Conservation (phyloP, 305 asterid species). For the Fraxinus xanthoxyloides region DNA sequence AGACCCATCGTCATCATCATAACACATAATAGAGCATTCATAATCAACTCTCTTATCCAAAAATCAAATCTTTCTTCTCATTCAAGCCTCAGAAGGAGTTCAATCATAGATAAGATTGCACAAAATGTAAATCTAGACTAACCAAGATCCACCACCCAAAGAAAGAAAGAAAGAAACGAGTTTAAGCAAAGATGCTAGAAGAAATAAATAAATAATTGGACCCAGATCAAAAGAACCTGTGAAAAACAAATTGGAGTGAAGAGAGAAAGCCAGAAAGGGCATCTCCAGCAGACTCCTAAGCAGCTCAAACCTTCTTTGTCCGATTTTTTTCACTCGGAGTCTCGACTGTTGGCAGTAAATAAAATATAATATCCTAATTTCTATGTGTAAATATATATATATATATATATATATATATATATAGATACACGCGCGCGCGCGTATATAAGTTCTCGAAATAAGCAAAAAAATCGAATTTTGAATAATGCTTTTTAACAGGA, state of each 20-base stretch:
- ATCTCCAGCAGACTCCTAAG: slow-evolving; percentile 26
- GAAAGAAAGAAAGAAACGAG: background rate
- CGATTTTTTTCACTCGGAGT: background rate
- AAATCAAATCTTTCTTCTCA: slow-evolving; percentile 29
- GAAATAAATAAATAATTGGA: background rate
- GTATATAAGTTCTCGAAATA: too few species aligned
- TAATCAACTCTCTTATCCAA: slow-evolving; percentile 6
- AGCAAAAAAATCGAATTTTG: slow-evolving; percentile 20
- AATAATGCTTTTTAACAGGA: background rate
- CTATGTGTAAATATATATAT: background rate
- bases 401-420: too few species aligned
- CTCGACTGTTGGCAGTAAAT: slow-evolving; percentile 19
- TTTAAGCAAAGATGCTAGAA: slow-evolving; percentile 27
- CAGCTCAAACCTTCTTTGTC: slow-evolving; percentile 12
- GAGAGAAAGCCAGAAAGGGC: slow-evolving; percentile 30
- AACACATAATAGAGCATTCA: slow-evolving; percentile 42
- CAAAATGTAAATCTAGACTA: background rate
- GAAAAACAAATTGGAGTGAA: slow-evolving; percentile 25
- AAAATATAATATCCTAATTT: slow-evolving; percentile 8
- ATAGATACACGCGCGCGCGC: too few species aligned
- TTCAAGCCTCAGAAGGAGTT: slow-evolving; percentile 31
- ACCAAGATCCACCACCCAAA: background rate
- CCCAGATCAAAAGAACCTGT: slow-evolving; percentile 33
- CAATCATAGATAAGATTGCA: slow-evolving; percentile 7
- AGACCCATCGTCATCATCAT: slow-evolving; percentile 41